Evolutionary conservation across 2,329 filamentous ascomycete species (phyloP).

Genomic region (Didymella keratinophila): DNA sequence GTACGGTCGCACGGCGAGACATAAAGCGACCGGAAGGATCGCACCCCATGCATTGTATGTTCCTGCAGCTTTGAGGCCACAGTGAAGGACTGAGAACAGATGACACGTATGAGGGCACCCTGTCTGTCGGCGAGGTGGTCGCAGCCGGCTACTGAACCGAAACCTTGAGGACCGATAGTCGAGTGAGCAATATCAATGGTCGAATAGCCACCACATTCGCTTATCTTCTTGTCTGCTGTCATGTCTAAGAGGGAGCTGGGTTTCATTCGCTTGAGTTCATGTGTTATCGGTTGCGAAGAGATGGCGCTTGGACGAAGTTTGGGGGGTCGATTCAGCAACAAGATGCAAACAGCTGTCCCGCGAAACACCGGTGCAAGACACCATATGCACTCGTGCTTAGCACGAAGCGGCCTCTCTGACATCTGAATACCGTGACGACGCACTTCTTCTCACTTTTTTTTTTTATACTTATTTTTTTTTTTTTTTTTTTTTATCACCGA

Average conservation of each 20-base stretch:
- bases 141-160: neutral
- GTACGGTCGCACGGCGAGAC: neutral
- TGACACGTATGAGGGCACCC: neutral
- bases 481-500: neutral
- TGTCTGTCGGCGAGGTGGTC: neutral
- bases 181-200: neutral
- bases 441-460: neutral
- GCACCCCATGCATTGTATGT: neutral
- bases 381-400: neutral
- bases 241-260: neutral
- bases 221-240: neutral
- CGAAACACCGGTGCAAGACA: neutral
- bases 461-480: too few species aligned
- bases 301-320: neutral
- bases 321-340: neutral
- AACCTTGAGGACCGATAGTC: neutral
- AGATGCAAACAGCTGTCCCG: neutral
- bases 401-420: neutral
- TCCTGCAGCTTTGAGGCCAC: neutral
- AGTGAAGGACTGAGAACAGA: neutral
- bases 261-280: neutral
- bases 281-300: neutral
- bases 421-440: neutral
- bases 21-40: neutral
- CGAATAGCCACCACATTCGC: neutral